Conservation (phyloP, 192 early-diverging fungal species). For the Backusella liffmaniae region DNA sequence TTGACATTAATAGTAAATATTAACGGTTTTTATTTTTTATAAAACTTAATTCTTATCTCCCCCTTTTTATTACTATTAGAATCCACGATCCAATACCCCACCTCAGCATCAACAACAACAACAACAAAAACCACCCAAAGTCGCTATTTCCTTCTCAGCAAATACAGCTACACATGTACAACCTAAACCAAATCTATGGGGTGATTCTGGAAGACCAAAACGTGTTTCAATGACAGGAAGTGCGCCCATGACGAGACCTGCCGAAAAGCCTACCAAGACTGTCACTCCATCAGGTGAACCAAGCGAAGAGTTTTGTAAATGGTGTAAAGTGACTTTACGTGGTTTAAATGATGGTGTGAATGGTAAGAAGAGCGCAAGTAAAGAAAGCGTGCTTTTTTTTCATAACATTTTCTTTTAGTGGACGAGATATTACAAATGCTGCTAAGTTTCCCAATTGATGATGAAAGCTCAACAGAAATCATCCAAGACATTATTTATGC, state of each 20-base stretch:
- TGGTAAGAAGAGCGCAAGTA: constrained; percentile 34
- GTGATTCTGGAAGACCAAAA: constrained; percentile 5
- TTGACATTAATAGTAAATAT: not conserved
- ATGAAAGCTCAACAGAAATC: constrained; percentile 58
- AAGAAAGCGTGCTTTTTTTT: not conserved
- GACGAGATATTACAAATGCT: constrained; percentile 77
- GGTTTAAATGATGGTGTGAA: constrained; percentile 54
- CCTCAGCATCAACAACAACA: not conserved
- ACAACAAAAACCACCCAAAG: not conserved
- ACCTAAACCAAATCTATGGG: constrained; percentile 1
- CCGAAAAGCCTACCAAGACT: not conserved
- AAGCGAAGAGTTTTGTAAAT: constrained; percentile 30
- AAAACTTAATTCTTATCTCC: not conserved
- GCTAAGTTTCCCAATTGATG: constrained; percentile 65
- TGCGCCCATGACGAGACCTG: not conserved
- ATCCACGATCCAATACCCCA: not conserved
- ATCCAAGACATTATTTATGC: constrained; percentile 73
- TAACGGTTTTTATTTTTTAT: not conserved
- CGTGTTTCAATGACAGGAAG: not conserved
- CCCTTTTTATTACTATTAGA: not conserved
- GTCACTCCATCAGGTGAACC: not conserved
- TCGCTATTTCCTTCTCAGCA: not conserved
- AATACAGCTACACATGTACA: not conserved
- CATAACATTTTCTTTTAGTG: constrained; percentile 18
- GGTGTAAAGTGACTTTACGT: constrained; percentile 67